Evolutionary conservation across 2,329 filamentous ascomycete genomes (phyloP).

Genomic region (Dactylellina cionopaga): DNA sequence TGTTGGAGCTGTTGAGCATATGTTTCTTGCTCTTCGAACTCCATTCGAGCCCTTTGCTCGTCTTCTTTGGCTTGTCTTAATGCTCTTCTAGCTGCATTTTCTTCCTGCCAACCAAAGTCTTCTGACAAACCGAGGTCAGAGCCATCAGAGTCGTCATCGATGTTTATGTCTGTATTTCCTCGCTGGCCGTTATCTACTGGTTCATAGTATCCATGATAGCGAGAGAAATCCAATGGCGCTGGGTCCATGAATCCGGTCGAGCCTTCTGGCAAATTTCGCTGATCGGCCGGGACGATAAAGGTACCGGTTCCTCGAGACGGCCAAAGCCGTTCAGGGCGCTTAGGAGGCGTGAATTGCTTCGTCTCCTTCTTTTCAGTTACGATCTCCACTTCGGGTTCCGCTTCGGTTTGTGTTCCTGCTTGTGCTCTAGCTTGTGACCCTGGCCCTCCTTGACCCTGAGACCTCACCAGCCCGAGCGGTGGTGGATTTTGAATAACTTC

Average conservation of each 20-base stretch:
- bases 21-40: too few relatives aligned
- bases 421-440: neutral
- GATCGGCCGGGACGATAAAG: neutral
- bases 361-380: neutral
- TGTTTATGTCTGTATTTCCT: too few relatives aligned
- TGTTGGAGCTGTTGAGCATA: too few relatives aligned
- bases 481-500: neutral
- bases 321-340: neutral
- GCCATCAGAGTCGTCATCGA: slow-evolving; percentile 1
- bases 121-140: neutral
- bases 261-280: neutral
- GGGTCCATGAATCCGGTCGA: neutral
- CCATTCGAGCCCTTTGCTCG: too few relatives aligned
- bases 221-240: neutral
- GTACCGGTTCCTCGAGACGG: neutral
- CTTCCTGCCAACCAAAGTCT: too few relatives aligned
- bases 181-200: neutral
- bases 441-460: neutral
- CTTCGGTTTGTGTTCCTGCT: neutral
- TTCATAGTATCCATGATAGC: slow-evolving; percentile 1
- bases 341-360: neutral
- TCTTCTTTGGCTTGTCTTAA: too few relatives aligned
- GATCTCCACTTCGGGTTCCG: too few relatives aligned
- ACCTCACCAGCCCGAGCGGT: neutral
- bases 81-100: too few relatives aligned